Evolutionary conservation across 139 green algal species (phyloP).

Genomic region (Pleodorina starrii): DNA sequence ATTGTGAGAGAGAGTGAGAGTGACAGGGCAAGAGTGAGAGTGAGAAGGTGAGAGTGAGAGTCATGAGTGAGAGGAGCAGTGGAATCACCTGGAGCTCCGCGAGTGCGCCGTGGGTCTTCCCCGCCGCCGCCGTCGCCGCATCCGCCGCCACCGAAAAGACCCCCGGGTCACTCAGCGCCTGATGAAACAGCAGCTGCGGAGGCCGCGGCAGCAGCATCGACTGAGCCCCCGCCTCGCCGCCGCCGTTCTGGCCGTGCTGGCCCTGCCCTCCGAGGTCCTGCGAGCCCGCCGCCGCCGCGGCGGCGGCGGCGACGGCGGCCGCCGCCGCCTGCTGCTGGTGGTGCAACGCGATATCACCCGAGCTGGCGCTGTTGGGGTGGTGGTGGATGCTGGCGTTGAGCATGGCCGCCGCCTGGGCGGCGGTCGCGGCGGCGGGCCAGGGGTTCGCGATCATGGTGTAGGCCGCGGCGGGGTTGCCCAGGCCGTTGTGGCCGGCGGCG

Average conservation of each 20-base stretch:
- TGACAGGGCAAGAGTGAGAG: too few species aligned
- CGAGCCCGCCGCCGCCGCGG: background rate
- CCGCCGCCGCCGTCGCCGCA: background rate
- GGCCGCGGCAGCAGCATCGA: background rate
- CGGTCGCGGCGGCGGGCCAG: slow-evolving; percentile 9
- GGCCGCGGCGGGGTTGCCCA: background rate
- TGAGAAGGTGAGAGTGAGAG: too few species aligned
- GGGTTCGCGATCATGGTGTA: slow-evolving; percentile 35
- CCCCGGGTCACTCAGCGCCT: slow-evolving; percentile 28
- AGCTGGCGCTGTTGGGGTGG: background rate
- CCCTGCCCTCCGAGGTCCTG: background rate
- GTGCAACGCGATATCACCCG: background rate
- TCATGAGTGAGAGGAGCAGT: too few species aligned
- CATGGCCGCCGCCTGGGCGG: background rate
- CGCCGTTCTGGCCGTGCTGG: background rate
- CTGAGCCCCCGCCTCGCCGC: background rate
- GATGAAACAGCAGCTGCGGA: slow-evolving; percentile 25
- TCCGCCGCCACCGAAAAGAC: background rate
- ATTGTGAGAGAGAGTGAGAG: too few species aligned
- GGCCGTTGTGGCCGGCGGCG: background rate
- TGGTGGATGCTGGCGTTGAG: background rate
- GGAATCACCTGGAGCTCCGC: slow-evolving; percentile 38
- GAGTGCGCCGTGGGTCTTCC: slow-evolving; percentile 10
- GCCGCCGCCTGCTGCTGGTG: background rate
- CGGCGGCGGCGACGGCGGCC: background rate